Base-by-base conservation (phyloP, 2,329 filamentous ascomycete genomes). In the Coniochaeta sp. region DNA sequence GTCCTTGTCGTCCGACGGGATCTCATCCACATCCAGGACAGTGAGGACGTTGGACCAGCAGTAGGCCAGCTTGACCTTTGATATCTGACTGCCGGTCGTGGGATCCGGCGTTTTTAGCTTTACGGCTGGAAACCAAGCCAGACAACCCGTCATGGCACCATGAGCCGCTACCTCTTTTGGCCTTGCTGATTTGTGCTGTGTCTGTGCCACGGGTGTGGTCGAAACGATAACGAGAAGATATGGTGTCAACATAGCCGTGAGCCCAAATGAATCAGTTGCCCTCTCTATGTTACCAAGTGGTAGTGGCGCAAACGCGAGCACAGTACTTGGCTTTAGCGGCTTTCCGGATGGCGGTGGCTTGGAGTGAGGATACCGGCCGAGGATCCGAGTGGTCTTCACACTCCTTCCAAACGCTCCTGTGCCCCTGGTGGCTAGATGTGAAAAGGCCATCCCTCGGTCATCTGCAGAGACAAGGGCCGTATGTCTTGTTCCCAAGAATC, bases 41-140 rank as follows among this genome's bases (percentile, higher is more conserved):
- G 91, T 97, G 57, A 99, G 72, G n/a, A 97, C 83, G 62, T 97
- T 97, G 2, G 94, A 97, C 94, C 94, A 99, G 68, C 91, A 96
- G 71, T 99, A 99, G 0, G 89, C 92, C 16, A 99, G 78, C 67
- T 99, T 97, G 32, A 86, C 87, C 62, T 85, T 86, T 16, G 89
- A 91, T 9, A 85, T 77, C 7, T 84, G 80, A 60, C 83, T 86
- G 5, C 82, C 83, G 0, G 81, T 82, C 46, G 80, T 76, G 1
- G 81, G 73, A 55, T 90, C 85, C 9, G 83, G 79, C 14, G 82
- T 81, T 67, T 97, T 97, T 40, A 99, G 75, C 63, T 89, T 94
- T 45, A 99, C 94, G 2, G 91, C 91, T 2, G 94, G 94, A 64
- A 99, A 99, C 94, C 94, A 99, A 30, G 94, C 91, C 48, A 99